phyloP scores from a whole-genome alignment of 2,329 filamentous ascomycete genomes.

The Paraphoma sp. region DNA sequence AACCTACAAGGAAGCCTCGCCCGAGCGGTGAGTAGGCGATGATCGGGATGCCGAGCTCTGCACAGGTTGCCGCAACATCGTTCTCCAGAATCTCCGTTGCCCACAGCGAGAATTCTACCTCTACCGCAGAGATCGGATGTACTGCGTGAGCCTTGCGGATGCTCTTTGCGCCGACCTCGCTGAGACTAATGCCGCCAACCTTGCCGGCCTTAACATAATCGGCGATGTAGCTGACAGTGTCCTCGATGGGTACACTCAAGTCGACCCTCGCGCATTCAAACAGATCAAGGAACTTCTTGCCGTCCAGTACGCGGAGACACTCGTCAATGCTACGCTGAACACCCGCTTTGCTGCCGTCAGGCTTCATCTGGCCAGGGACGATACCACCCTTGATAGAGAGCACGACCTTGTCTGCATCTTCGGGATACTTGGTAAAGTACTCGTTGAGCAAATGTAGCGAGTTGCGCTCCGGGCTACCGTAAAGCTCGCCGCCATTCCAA shows the following conservation, averaged over 20 bases:
- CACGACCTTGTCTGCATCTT: conserved; percentile 58
- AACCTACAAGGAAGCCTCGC: conserved; percentile 59
- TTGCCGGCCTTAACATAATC: conserved; percentile 50
- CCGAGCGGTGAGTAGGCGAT: conserved; percentile 75
- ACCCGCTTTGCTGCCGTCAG: conserved; percentile 51
- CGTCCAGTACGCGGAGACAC: conserved; percentile 52
- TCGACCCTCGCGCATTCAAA: conserved; percentile 57
- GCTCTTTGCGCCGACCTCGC: conserved; percentile 53
- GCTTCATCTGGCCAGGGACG: conserved; percentile 39
- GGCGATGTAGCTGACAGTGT: conserved; percentile 51
- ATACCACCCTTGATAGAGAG: conserved; percentile 59
- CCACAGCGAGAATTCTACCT: conserved; percentile 67
- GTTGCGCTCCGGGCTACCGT: conserved; percentile 55
- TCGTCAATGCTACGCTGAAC: conserved; percentile 55
- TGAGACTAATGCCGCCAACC: conserved; percentile 55
- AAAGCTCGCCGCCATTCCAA: conserved; percentile 60
- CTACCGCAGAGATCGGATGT: conserved; percentile 64
- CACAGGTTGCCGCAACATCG: conserved; percentile 63
- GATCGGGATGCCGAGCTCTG: conserved; percentile 71
- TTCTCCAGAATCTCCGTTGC: conserved; percentile 64
- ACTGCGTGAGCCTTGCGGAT: conserved; percentile 59
- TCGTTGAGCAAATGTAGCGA: conserved; percentile 56
- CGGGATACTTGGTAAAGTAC: conserved; percentile 60
- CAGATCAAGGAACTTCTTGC: conserved; percentile 57
- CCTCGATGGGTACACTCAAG: conserved; percentile 52